Evolutionary conservation across 192 early-diverging fungal genomes (phyloP).

Genomic region (Phlyctochytrium arcticum): DNA sequence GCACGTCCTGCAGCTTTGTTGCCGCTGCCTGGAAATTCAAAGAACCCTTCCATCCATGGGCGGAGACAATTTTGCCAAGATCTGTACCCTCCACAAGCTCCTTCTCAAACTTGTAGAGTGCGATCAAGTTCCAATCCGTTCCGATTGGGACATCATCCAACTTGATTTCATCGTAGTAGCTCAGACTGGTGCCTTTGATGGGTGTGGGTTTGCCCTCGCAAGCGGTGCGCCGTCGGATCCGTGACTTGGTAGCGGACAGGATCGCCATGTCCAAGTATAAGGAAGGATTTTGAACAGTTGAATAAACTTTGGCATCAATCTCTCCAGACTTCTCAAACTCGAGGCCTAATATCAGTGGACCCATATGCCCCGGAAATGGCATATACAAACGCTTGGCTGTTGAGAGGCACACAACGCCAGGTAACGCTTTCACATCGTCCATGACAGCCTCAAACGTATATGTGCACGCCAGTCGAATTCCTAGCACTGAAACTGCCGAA

Average conservation of each 20-base stretch:
- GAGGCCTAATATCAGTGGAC: neutral
- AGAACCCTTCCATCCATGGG: constrained; percentile 8
- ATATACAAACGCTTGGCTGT: constrained; percentile 1
- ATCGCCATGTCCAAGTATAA: constrained; percentile 1
- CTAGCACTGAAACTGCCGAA: neutral
- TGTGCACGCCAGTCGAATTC: neutral
- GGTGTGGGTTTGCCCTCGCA: neutral
- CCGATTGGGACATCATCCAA: constrained; percentile 7
- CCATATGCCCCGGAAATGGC: neutral
- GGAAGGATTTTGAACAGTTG: neutral
- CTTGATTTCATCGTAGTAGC: constrained; percentile 11
- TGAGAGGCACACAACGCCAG: neutral
- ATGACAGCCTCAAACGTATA: neutral
- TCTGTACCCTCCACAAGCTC: neutral
- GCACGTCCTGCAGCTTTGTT: neutral
- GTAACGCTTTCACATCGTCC: neutral
- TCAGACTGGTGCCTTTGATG: constrained; percentile 2
- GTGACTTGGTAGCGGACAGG: neutral
- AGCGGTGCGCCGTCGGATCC: neutral
- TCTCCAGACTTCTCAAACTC: constrained; percentile 5
- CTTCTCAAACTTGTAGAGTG: constrained; percentile 2
- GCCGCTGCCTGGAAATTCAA: neutral
- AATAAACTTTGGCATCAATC: constrained; percentile 2
- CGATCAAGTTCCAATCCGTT: neutral
- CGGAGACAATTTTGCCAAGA: neutral